phyloP scores from a whole-genome alignment of 2,329 filamentous ascomycete species.

The Diaporthe vaccinii region DNA sequence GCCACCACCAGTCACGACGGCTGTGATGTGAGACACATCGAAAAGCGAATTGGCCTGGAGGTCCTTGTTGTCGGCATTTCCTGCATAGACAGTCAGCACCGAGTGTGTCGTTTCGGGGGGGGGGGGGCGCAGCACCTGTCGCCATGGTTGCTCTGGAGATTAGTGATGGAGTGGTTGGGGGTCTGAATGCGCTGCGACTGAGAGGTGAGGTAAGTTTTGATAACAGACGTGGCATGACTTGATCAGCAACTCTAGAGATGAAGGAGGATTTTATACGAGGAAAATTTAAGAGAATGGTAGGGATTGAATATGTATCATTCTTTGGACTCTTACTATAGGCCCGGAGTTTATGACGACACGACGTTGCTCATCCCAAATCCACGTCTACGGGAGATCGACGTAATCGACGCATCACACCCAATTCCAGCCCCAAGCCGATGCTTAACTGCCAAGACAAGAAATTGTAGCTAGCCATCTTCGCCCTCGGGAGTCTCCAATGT shows the following conservation, averaged over 20 bases:
- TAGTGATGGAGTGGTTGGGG: background rate
- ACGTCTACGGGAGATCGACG: conserved; percentile 18
- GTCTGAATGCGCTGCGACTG: conserved; percentile 13
- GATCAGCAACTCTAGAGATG: background rate
- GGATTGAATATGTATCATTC: background rate
- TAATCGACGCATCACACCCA: conserved; percentile 18
- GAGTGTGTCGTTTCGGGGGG: no score
- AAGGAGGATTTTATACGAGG: background rate
- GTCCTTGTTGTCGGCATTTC: conserved; percentile 28
- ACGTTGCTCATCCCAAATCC: background rate
- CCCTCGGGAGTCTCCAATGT: background rate
- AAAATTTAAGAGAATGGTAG: background rate
- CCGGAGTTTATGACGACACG: conserved; percentile 25
- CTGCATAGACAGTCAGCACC: background rate
- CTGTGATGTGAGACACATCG: conserved; percentile 39
- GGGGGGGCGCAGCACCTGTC: no score
- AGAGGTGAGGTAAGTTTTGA: conserved; percentile 5
- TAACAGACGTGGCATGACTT: conserved; percentile 13
- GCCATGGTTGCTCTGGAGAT: conserved; percentile 33
- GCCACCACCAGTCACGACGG: conserved; percentile 36
- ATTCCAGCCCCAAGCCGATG: background rate
- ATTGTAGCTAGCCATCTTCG: background rate
- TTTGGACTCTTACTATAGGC: background rate
- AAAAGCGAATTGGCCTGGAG: conserved; percentile 35
- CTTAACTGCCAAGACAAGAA: background rate